phyloP scores from a whole-genome alignment of 306 rosid genomes.

The Gleditsia sinensis region DNA sequence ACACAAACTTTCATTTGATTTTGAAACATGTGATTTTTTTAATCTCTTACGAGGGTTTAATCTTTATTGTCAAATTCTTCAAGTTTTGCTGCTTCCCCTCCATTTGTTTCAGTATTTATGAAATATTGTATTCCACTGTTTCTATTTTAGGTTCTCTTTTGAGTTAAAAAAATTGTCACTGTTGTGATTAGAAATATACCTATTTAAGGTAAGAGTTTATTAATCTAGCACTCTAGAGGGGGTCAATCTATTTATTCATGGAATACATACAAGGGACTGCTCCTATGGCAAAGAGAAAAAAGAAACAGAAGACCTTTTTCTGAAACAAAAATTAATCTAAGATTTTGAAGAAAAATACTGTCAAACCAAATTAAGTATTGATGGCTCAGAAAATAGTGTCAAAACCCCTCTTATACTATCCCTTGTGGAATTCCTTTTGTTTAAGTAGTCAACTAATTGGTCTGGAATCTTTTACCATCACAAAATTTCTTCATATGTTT shows the following conservation, averaged over 20 bases:
- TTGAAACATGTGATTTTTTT: slow-evolving; percentile 19
- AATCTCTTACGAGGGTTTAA: background rate
- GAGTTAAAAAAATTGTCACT: background rate
- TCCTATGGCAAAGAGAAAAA: background rate
- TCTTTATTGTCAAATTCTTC: background rate
- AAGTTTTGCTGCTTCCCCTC: slow-evolving; percentile 21
- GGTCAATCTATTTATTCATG: background rate
- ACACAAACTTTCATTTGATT: slow-evolving; percentile 26
- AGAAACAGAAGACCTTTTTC: background rate
- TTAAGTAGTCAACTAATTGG: background rate
- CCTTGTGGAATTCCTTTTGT: background rate
- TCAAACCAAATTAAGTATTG: background rate
- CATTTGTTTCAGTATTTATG: slow-evolving; percentile 8
- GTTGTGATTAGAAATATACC: background rate
- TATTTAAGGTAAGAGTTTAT: background rate
- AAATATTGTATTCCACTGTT: background rate
- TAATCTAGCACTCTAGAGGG: background rate
- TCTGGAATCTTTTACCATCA: background rate
- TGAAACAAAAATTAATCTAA: background rate
- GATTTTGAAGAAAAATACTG: background rate
- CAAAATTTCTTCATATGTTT: background rate
- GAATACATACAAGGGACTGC: slow-evolving; percentile 37
- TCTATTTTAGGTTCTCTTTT: slow-evolving; percentile 7
- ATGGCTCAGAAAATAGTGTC: background rate
- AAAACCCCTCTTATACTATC: slow-evolving; percentile 1